A percentile compares a stretch with the other conserved stretches of the same genome.
Conservation (phyloP, 805 yeast species). For the Zygoascus flipseniorum region DNA sequence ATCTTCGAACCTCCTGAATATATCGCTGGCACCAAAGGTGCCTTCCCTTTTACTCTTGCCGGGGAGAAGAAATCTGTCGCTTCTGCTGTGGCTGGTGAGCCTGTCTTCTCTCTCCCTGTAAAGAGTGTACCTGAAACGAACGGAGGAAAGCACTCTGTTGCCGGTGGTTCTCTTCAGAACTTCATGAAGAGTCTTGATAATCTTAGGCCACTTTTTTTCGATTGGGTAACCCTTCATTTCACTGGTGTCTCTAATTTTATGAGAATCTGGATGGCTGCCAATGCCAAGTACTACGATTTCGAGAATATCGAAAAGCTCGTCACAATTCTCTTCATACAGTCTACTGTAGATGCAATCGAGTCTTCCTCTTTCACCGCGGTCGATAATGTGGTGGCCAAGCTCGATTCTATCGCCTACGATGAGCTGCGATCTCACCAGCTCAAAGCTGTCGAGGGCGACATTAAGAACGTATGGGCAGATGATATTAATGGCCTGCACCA, state of each 20-base stretch:
- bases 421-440: constrained; percentile 51
- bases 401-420: constrained; percentile 37
- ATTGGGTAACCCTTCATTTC: constrained; percentile 49
- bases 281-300: constrained; percentile 45
- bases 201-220: constrained; percentile 17
- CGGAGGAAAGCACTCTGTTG: background rate
- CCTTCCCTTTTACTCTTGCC: background rate
- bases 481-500: constrained; percentile 42
- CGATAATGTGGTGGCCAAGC: constrained; percentile 39
- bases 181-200: constrained; percentile 14
- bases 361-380: constrained; percentile 20
- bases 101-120: background rate
- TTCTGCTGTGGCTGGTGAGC: too few relatives aligned
- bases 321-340: constrained; percentile 25
- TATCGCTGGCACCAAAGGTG: constrained; percentile 6
- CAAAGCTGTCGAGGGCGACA: constrained; percentile 22
- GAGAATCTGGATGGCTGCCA: constrained; percentile 57
- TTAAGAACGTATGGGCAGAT: constrained; percentile 36
- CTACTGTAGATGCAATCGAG: constrained; percentile 15
- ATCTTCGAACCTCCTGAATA: constrained; percentile 13
- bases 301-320: constrained; percentile 43
- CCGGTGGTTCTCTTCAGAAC: constrained; percentile 8
- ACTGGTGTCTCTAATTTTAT: constrained; percentile 49
- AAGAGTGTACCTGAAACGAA: background rate
- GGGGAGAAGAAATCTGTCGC: background rate